Evolutionary conservation across 768 basidiomycete genomes (phyloP).

Genomic region (Boletus pseudopeckii): DNA sequence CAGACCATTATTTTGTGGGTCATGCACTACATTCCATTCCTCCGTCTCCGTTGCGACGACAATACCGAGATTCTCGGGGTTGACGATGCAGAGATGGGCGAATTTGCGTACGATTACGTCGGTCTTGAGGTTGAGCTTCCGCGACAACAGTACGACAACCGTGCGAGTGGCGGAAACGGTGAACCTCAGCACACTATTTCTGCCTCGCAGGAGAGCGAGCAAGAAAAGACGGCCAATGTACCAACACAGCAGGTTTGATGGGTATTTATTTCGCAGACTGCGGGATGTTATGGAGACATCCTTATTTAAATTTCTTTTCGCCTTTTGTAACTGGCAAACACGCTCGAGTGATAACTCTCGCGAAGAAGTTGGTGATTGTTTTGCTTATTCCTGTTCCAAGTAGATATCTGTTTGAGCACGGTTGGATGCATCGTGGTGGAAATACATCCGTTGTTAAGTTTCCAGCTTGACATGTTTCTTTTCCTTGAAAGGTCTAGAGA

Average conservation of each 20-base stretch:
- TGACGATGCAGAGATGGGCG: conserved; percentile 88
- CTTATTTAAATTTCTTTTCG: not conserved
- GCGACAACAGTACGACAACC: conserved; percentile 29
- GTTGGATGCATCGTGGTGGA: not conserved
- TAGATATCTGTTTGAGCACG: too few relatives aligned
- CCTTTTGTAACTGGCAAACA: too few relatives aligned
- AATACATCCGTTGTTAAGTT: not conserved
- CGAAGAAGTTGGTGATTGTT: not conserved
- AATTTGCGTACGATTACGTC: conserved; percentile 87
- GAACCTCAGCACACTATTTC: conserved; percentile 33
- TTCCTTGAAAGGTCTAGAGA: too few relatives aligned
- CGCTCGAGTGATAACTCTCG: not conserved
- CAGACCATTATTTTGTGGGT: conserved; percentile 80
- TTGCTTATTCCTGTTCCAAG: not conserved
- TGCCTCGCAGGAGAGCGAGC: conserved; percentile 28
- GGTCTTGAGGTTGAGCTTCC: conserved; percentile 57
- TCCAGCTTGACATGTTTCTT: too few relatives aligned
- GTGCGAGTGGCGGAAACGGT: conserved; percentile 23
- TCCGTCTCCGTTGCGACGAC: conserved; percentile 64
- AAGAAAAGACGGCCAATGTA: conserved; percentile 19
- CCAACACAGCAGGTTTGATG: not conserved
- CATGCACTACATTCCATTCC: conserved; percentile 84
- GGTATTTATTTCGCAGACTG: not conserved
- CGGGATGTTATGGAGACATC: not conserved
- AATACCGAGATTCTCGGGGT: conserved; percentile 78